Evolutionary conservation across 192 early-diverging fungal species (phyloP).

Genomic region (Allomyces macrogynus): DNA sequence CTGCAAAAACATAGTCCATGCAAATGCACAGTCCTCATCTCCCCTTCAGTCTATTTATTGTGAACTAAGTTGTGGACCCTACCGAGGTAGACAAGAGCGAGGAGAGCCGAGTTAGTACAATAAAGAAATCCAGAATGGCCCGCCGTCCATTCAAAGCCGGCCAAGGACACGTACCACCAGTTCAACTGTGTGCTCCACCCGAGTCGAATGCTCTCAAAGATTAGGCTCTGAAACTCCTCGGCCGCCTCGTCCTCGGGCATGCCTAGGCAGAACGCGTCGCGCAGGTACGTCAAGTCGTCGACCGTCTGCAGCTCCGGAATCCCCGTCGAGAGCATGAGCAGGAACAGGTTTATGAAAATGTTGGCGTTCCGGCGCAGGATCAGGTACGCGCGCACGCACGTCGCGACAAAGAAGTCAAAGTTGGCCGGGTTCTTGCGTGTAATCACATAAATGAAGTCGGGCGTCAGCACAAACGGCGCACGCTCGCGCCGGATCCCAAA

Average conservation of each 20-base stretch:
- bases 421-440: neutral
- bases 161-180: neutral
- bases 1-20: too few relatives aligned
- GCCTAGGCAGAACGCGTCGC: neutral
- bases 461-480: neutral
- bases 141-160: neutral
- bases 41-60: too few relatives aligned
- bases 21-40: too few relatives aligned
- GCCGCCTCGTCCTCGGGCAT: neutral
- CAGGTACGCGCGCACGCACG: neutral
- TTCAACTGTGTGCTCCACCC: neutral
- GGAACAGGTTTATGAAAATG: neutral
- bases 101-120: too few relatives aligned
- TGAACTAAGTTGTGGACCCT: too few relatives aligned
- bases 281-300: neutral
- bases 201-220: neutral
- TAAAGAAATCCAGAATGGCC: too few relatives aligned
- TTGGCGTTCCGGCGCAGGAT: neutral
- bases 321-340: neutral
- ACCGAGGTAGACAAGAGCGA: too few relatives aligned
- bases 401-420: neutral
- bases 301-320: neutral
- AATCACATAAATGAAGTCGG: neutral
- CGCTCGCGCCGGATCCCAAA: neutral
- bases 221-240: neutral